A percentile compares a stretch with the other conserved stretches of the same genome.
phyloP scores from a whole-genome alignment of 805 yeast species.

The Candida railenensis region DNA sequence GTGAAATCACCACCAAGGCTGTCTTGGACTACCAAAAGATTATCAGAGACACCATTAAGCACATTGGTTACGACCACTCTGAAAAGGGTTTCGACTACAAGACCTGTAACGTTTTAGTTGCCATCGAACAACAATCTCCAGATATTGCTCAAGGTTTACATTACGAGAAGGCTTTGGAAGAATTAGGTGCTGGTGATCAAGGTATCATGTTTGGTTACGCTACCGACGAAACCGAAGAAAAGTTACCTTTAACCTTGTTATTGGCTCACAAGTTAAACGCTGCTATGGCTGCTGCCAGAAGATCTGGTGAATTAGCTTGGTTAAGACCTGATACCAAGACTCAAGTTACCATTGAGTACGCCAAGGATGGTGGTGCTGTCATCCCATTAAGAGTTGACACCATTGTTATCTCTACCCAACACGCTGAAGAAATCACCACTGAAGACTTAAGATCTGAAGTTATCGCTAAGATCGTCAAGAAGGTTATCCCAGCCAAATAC shows the following conservation, averaged over 20 bases:
- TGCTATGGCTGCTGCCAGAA: slow-evolving; percentile 96
- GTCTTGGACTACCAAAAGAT: slow-evolving; percentile 93
- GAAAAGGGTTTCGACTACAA: slow-evolving; percentile 98
- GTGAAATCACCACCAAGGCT: slow-evolving; percentile 98
- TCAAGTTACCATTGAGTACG: slow-evolving; percentile 97
- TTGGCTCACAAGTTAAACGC: slow-evolving; percentile 95
- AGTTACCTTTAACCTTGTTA: slow-evolving; percentile 90
- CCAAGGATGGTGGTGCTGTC: slow-evolving; percentile 92
- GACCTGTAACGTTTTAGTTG: slow-evolving; percentile 98
- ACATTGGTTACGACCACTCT: slow-evolving; percentile 95
- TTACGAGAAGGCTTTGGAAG: slow-evolving; percentile 92
- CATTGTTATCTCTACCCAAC: slow-evolving; percentile 96
- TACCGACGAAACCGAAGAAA: slow-evolving; percentile 97
- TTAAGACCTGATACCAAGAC: slow-evolving; percentile 99
- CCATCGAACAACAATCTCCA: slow-evolving; percentile 98
- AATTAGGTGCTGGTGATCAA: slow-evolving; percentile 99
- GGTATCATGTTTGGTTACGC: slow-evolving; percentile 99
- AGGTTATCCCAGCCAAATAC: slow-evolving; percentile 86
- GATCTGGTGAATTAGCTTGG: slow-evolving; percentile 93
- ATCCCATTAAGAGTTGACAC: slow-evolving; percentile 97
- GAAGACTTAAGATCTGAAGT: slow-evolving; percentile 85
- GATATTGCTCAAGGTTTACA: slow-evolving; percentile 99
- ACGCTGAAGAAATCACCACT: slow-evolving; percentile 92
- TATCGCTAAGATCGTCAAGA: slow-evolving; percentile 76
- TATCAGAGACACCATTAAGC: slow-evolving; percentile 96